Evolutionary conservation across 257 asterid species (phyloP).

Genomic region (Fraxinus excelsior): DNA sequence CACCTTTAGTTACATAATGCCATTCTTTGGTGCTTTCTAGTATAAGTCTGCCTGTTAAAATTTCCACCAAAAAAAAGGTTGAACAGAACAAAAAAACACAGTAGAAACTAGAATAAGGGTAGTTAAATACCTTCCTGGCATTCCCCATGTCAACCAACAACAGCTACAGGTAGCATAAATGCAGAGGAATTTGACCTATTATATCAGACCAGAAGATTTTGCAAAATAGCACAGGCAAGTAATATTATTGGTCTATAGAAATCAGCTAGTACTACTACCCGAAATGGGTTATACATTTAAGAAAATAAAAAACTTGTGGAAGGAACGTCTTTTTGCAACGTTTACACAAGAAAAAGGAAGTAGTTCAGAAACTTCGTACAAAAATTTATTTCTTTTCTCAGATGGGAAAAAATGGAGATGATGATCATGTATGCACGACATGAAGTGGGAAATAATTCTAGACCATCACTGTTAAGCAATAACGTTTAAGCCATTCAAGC

Average conservation of each 20-base stretch:
- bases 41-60: not conserved
- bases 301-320: conserved; percentile 16
- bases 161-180: conserved; percentile 48
- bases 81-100: not conserved
- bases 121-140: conserved; percentile 43
- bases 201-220: conserved; percentile 41
- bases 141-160: conserved; percentile 50
- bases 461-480: conserved; percentile 2
- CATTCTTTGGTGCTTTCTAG: conserved; percentile 8
- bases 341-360: conserved; percentile 8
- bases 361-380: conserved; percentile 18
- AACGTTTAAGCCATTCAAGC: conserved; percentile 20
- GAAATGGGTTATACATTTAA: conserved; percentile 4
- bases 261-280: conserved; percentile 8
- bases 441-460: not conserved
- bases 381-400: conserved; percentile 14
- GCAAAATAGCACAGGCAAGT: conserved; percentile 23
- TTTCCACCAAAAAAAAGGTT: conserved; percentile 6
- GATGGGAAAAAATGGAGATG: conserved; percentile 6
- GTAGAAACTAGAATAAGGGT: conserved; percentile 26
- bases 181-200: conserved; percentile 63
- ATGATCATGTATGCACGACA: not conserved
- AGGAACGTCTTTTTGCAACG: conserved; percentile 25
- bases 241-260: conserved; percentile 11
- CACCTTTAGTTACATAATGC: not conserved